Conservation (phyloP, 2,329 filamentous ascomycete species). For the Phialophora macrospora region DNA sequence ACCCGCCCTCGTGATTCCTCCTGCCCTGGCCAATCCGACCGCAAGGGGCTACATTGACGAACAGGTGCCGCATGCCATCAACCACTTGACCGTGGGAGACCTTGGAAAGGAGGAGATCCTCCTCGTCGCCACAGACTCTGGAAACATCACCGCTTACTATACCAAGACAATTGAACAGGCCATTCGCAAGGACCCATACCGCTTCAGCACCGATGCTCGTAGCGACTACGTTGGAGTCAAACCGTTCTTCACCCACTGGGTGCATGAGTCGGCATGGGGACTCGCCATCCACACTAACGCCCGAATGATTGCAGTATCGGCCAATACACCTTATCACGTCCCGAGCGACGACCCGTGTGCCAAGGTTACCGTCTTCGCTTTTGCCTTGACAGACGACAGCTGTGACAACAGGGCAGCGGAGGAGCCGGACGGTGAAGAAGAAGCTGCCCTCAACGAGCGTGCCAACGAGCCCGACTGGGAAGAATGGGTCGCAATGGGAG, state of each 20-base stretch:
- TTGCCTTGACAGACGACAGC: conserved; percentile 49
- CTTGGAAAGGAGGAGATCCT: conserved; percentile 73
- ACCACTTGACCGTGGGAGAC: conserved; percentile 70
- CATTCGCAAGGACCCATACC: conserved; percentile 45
- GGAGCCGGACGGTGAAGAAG: conserved; percentile 24
- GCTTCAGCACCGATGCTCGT: conserved; percentile 37
- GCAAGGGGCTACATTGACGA: conserved; percentile 61
- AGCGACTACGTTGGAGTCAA: conserved; percentile 46
- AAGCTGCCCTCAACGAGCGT: conserved; percentile 1
- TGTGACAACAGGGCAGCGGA: conserved; percentile 29
- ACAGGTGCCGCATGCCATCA: conserved; percentile 64
- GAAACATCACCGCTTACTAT: conserved; percentile 74
- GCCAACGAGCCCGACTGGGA: conserved; percentile 32
- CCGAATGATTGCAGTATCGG: conserved; percentile 83
- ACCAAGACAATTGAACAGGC: conserved; percentile 58
- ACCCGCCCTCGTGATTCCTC: conserved; percentile 51
- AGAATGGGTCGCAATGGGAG: conserved; percentile 26
- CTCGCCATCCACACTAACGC: conserved; percentile 78
- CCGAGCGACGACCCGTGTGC: conserved; percentile 34
- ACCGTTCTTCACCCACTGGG: conserved; percentile 75
- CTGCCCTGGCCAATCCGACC: conserved; percentile 46
- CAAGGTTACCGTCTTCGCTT: conserved; percentile 40
- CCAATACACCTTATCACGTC: conserved; percentile 61
- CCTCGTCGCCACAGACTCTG: conserved; percentile 71
- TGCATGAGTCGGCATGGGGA: conserved; percentile 84